Evolutionary conservation across 2,329 filamentous ascomycete genomes (phyloP), one percentile per base, ranked within the genome.

Genomic region (Eutypa lata): DNA sequence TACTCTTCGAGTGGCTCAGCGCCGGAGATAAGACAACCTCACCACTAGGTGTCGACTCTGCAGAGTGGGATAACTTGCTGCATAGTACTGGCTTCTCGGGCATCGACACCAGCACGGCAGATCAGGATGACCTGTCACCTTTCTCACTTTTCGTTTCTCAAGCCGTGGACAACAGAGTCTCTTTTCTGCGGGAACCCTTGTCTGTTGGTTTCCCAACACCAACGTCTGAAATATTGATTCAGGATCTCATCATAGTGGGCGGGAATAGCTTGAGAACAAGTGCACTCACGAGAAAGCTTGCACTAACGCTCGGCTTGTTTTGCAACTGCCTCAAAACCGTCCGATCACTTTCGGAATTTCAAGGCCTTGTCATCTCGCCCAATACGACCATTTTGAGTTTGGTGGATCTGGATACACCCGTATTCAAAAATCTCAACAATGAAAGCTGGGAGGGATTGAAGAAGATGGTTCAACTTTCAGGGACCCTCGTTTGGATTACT

Each of bases 1-100:
- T 61, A 2, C 53, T 75, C 0, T 64, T 69, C 10, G 72, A 71
- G 0, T 75, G 70, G 72, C 74, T 69, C 70, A 45, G 63, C 3
- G 65, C 66, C 7, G 57, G 22, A 57, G 68, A 51, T 48, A 46
- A 62, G 21, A 61, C 51, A 19, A 47, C 48, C 3, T 63, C 66
- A 3, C 24, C 49, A 47, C 50, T 59, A 26, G 57, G 28, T 11
- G 13, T 37, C 47, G 16, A 38, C 7, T n/a, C n/a, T n/a, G n/a
- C n/a, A n/a, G 18, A 59, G 43, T 71, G 67, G 68, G 57, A 66
- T 48, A 24, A 49, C 4, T 18, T 61, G 5, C 56, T 70, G 11
- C 37, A 45, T 57, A 8, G 49, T 28, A 31, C 43, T 3, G 54
- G 57, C 6, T 59, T 54, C 46, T 44, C 43, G 14, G 56, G 56